phyloP scores from a whole-genome alignment of 148 eudicot genomes.

The Fallopia convolvulus region DNA sequence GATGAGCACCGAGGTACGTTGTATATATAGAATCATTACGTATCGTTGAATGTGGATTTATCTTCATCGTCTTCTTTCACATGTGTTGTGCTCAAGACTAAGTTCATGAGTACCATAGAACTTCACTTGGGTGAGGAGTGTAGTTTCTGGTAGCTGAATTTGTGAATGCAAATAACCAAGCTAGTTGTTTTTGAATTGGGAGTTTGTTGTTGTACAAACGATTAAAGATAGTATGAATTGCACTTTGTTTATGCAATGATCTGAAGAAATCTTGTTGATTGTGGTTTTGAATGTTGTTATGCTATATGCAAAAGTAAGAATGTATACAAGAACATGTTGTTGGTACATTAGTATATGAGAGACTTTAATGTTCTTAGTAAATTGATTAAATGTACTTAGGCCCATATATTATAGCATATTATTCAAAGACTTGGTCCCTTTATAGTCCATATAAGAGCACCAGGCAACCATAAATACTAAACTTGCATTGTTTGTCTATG shows the following conservation, averaged over 20 bases:
- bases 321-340: too few species aligned
- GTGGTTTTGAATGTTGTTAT: neutral
- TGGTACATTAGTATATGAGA: too few species aligned
- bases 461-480: too few species aligned
- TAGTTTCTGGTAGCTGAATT: neutral
- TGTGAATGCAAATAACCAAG: neutral
- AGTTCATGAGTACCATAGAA: neutral
- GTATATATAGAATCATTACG: neutral
- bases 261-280: neutral
- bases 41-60: conserved; percentile 3
- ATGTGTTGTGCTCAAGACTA: neutral
- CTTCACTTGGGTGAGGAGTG: neutral
- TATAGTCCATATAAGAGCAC: too few species aligned
- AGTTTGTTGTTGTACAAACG: neutral
- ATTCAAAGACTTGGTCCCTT: too few species aligned
- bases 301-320: too few species aligned
- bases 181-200: neutral
- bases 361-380: too few species aligned
- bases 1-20: neutral
- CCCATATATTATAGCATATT: too few species aligned
- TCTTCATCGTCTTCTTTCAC: neutral
- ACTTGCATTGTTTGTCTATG: too few species aligned
- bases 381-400: too few species aligned
- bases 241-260: neutral
- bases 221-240: neutral